These are phyloP conservation scores for Protomyces pachydermus DNA, from an alignment of 1,139 yeast genomes.

Conservation along the genomic window DNA sequence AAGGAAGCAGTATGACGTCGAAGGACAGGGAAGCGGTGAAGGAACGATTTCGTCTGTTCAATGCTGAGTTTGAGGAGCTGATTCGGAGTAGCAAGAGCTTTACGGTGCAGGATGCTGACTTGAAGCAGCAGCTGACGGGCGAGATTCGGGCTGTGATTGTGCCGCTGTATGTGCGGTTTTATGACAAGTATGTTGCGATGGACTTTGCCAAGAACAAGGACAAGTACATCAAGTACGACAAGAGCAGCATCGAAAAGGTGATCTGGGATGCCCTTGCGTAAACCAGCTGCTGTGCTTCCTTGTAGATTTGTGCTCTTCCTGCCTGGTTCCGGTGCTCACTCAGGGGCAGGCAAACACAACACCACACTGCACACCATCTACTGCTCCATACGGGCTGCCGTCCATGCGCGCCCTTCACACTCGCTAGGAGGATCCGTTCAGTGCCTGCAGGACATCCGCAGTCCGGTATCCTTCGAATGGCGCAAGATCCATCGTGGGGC, in stretches of 20 bases:
- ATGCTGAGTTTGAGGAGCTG: constrained; percentile 74
- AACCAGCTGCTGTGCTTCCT: neutral
- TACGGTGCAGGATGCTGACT: constrained; percentile 59
- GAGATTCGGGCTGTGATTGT: constrained; percentile 64
- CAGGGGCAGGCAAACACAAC: no score
- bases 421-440: no score
- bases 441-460: no score
- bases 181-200: constrained; percentile 65
- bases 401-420: no score
- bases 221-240: constrained; percentile 71
- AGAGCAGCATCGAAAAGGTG: constrained; percentile 35
- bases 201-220: constrained; percentile 66
- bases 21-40: constrained; percentile 82
- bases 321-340: no score
- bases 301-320: no score
- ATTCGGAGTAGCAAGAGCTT: constrained; percentile 59
- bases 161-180: constrained; percentile 79
- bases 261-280: constrained; percentile 15
- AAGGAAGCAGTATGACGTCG: constrained; percentile 44
- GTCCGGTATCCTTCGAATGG: no score
- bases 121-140: constrained; percentile 56
- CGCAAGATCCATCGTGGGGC: no score
- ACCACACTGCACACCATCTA: no score
- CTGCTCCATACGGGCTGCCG: no score
- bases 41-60: constrained; percentile 70